phyloP scores from a whole-genome alignment of 2,329 filamentous ascomycete species.

The Paraphaeosphaeria sporulosa region DNA sequence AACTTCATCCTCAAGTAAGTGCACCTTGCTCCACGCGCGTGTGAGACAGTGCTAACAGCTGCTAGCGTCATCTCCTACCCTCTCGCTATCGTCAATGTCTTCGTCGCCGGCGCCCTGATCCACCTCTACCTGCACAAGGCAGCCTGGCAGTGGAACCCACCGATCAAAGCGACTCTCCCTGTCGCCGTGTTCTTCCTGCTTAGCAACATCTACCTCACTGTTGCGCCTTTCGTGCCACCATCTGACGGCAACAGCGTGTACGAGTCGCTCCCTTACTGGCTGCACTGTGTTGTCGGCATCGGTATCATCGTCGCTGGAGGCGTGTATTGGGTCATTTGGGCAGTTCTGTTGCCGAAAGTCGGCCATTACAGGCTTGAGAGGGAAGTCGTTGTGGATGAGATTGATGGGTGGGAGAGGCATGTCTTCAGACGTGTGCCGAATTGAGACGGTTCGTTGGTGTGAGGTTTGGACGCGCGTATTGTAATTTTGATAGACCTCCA shows the following conservation, averaged over 20 bases:
- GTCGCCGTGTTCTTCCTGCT: slow-evolving; percentile 62
- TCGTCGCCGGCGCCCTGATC: slow-evolving; percentile 58
- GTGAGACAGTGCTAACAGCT: slow-evolving; percentile 30
- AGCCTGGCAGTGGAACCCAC: slow-evolving; percentile 58
- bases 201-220: slow-evolving; percentile 60
- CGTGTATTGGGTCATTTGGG: slow-evolving; percentile 62
- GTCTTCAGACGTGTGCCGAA: slow-evolving; percentile 41
- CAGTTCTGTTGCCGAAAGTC: slow-evolving; percentile 56
- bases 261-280: slow-evolving; percentile 60
- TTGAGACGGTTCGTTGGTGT: no score
- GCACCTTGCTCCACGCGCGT: slow-evolving; percentile 33
- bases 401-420: slow-evolving; percentile 52
- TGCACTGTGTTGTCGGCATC: slow-evolving; percentile 62
- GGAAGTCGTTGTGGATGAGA: slow-evolving; percentile 40
- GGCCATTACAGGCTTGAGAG: slow-evolving; percentile 48
- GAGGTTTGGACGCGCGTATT: not conserved
- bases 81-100: slow-evolving; percentile 63
- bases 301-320: slow-evolving; percentile 59
- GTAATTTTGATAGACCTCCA: not conserved
- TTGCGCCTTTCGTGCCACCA: slow-evolving; percentile 62
- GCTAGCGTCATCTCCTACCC: slow-evolving; percentile 68
- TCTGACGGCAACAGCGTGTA: slow-evolving; percentile 59
- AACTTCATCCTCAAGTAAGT: slow-evolving; percentile 59
- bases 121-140: slow-evolving; percentile 54
- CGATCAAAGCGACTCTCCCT: slow-evolving; percentile 59